phyloP scores from a whole-genome alignment of 352 stramenopile genomes.

The Globisporangium perplexum region DNA sequence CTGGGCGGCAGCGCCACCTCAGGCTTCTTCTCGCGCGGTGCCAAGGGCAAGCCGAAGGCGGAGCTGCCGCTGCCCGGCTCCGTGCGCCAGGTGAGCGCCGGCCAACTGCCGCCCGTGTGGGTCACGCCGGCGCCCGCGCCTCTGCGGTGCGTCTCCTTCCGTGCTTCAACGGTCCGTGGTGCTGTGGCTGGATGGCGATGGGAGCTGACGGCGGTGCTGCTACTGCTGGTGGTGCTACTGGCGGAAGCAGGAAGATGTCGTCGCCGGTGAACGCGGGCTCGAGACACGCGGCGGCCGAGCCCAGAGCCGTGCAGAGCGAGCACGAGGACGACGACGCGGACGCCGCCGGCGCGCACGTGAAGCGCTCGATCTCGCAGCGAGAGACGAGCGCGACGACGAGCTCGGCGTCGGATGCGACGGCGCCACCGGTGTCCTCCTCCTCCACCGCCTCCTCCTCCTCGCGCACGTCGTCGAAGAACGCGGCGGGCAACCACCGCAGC shows the following conservation, averaged over 20 bases:
- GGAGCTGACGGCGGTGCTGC: neutral
- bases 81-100: conserved; percentile 66
- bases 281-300: conserved; percentile 3
- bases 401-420: neutral
- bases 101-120: conserved; percentile 74
- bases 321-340: conserved; percentile 20
- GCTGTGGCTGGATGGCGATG: too few relatives aligned
- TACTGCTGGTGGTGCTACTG: neutral
- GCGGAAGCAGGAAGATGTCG: conserved; percentile 27
- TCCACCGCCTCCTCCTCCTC: neutral
- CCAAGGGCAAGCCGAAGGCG: conserved; percentile 24
- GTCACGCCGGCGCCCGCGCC: conserved; percentile 52
- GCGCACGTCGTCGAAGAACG: conserved; percentile 45
- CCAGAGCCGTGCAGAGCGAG: conserved; percentile 1
- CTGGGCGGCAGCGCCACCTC: conserved; percentile 41
- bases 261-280: conserved; percentile 15
- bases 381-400: neutral
- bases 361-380: conserved; percentile 8
- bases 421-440: neutral
- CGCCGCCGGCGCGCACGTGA: conserved; percentile 16
- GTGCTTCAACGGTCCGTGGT: too few relatives aligned
- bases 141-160: conserved; percentile 18
- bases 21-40: conserved; percentile 59
- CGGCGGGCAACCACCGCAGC: conserved; percentile 59
- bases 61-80: conserved; percentile 55